Evolutionary conservation across 495 filamentous ascomycete genomes (phyloP).

Genomic region (Neurospora sp.): DNA sequence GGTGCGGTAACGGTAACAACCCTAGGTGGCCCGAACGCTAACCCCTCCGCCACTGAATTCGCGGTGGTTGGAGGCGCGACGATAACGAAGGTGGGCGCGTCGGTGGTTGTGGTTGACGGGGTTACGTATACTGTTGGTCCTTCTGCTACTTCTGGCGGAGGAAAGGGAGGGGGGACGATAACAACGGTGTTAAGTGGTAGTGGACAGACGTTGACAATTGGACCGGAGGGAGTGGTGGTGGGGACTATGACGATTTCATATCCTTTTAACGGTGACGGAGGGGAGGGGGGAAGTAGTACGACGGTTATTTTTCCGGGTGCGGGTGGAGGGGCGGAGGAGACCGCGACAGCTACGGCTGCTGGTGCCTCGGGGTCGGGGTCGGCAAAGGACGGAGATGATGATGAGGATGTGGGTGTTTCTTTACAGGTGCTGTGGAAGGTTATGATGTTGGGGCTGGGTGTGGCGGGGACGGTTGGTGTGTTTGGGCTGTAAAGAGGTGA

Average conservation of each 20-base stretch:
- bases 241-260: conserved; percentile 30
- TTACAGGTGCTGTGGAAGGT: not conserved
- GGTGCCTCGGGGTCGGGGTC: not conserved
- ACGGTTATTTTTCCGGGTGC: not conserved
- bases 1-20: conserved; percentile 14
- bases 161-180: conserved; percentile 16
- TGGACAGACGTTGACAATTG: conserved; percentile 37
- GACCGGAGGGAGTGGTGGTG: conserved; percentile 34
- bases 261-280: conserved; percentile 20
- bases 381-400: not conserved
- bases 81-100: conserved; percentile 37
- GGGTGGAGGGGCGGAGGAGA: not conserved
- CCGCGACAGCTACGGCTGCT: not conserved
- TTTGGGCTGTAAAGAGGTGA: not conserved
- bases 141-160: not conserved
- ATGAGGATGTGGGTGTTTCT: not conserved
- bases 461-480: not conserved
- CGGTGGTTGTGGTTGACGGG: conserved; percentile 38
- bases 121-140: conserved; percentile 35
- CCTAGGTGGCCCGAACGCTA: conserved; percentile 27
- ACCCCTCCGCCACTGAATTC: conserved; percentile 26
- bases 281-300: not conserved
- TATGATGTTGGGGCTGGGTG: not conserved
- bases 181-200: conserved; percentile 31
- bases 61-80: conserved; percentile 38